phyloP scores from a whole-genome alignment of 805 yeast genomes.

The Lipomyces sp. region DNA sequence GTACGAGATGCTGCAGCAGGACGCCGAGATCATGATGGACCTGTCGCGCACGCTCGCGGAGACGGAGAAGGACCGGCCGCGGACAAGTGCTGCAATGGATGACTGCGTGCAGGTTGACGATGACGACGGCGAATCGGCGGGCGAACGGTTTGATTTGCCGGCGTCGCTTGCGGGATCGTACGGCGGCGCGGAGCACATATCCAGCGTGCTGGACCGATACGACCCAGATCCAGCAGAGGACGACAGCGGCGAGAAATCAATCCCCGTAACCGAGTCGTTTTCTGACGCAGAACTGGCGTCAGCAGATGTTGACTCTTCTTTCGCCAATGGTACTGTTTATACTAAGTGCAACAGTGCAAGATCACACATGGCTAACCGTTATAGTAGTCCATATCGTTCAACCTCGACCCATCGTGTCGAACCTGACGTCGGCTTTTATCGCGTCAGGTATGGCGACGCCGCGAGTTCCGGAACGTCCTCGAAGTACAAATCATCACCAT shows the following conservation, averaged over 20 bases:
- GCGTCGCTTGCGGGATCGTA: conserved; percentile 8
- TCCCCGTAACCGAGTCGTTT: conserved; percentile 5
- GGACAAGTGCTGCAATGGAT: neutral
- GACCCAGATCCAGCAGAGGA: neutral
- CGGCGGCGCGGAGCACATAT: conserved; percentile 21
- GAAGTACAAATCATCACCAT: no score
- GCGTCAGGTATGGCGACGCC: no score
- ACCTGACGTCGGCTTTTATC: no score
- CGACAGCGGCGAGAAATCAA: neutral
- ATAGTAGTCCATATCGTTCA: no score
- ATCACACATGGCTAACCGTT: neutral
- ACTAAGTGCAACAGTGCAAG: neutral
- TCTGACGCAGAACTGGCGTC: conserved; percentile 12
- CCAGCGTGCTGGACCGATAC: conserved; percentile 10
- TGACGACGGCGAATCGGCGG: neutral
- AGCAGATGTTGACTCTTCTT: neutral
- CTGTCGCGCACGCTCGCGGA: conserved; percentile 23
- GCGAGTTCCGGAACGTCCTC: no score
- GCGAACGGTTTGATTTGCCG: neutral
- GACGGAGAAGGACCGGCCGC: conserved; percentile 9
- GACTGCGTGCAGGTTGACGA: neutral
- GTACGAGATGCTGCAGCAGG: conserved; percentile 20
- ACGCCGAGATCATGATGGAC: conserved; percentile 25
- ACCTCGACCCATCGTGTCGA: no score
- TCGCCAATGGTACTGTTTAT: no score